phyloP scores from a whole-genome alignment of 306 rosid genomes.

The Luffa acutangula region DNA sequence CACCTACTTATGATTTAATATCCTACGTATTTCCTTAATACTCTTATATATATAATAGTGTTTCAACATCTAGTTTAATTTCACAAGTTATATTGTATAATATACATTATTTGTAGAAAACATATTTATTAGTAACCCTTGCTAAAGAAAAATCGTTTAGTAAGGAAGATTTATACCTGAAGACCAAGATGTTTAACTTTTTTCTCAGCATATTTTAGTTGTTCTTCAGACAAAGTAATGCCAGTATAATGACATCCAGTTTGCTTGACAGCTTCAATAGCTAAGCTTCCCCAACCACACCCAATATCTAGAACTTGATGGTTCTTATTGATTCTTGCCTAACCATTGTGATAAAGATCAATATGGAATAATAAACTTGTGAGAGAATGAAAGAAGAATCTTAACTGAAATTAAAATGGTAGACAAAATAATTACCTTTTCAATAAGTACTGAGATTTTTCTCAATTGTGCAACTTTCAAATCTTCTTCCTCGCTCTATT shows the following conservation, averaged over 20 bases:
- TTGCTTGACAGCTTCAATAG: conserved; percentile 61
- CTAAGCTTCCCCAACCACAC: conserved; percentile 86
- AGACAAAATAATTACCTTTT: conserved; percentile 19
- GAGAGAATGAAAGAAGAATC: background rate
- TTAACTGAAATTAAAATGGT: background rate
- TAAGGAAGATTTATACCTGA: conserved; percentile 26
- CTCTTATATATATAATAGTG: no score
- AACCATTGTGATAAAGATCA: background rate
- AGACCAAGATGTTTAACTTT: conserved; percentile 61
- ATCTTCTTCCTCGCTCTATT: conserved; percentile 54
- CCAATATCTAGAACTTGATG: conserved; percentile 88
- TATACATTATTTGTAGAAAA: no score
- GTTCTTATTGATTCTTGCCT: conserved; percentile 50
- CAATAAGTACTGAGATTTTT: conserved; percentile 52
- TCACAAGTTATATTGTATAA: no score
- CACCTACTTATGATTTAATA: no score
- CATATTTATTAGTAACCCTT: no score
- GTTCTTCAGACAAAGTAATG: conserved; percentile 68
- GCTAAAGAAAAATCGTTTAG: no score
- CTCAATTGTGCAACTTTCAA: conserved; percentile 63
- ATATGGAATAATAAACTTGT: no score
- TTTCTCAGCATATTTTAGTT: conserved; percentile 52
- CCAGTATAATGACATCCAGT: conserved; percentile 82
- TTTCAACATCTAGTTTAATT: no score
- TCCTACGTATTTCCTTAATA: no score